Evolutionary conservation across 2,329 filamentous ascomycete species (phyloP), one percentile per base, ranked within the genome.

Genomic region (Pyrenophora tritici-repentis): DNA sequence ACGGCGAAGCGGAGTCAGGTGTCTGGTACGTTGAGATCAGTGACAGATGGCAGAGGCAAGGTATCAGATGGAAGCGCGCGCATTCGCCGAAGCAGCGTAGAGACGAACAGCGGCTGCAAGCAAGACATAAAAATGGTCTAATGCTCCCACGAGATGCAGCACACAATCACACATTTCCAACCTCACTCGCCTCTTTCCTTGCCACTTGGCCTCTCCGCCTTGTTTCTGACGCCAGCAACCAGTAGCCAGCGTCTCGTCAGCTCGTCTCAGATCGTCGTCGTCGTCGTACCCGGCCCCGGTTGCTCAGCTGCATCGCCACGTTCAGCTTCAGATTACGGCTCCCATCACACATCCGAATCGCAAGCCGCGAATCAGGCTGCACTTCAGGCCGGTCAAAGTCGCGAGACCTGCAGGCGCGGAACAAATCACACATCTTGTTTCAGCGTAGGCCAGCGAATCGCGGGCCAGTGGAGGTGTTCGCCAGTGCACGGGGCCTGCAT

Each of bases 381-480:
- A 35, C 47, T 47, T 33, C 37, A 42, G 50, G 48, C 45, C 53
- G 50, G 51, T 55, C 55, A 52, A 40, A 42, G 51, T 56, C 32
- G 56, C 47, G 49, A 53, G 50, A 60, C 62, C 67, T 73, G 70
- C 70, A 73, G 67, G 70, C 66, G 59, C 65, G 39, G 54, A 63
- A 67, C 65, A 60, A 66, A 71, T 72, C 69, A 72, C 71, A 71
- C 67, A 48, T 53, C 52, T 58, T 60, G 67, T 69, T 71, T 71
- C 67, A 66, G 55, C 61, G 51, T 37, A 36, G 41, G 32, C 36
- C 36, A 51, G 48, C 61, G 64, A 63, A 67, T 63, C 53, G 49
- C 49, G 49, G 45, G 38, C 29, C 47, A 35, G 47, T 52, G 43
- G 46, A 50, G 47, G 51, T 50, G 53, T 55, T 57, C 47, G 53